Evolutionary conservation across 768 basidiomycete species (phyloP).

Genomic region (Pluteus cervinus): DNA sequence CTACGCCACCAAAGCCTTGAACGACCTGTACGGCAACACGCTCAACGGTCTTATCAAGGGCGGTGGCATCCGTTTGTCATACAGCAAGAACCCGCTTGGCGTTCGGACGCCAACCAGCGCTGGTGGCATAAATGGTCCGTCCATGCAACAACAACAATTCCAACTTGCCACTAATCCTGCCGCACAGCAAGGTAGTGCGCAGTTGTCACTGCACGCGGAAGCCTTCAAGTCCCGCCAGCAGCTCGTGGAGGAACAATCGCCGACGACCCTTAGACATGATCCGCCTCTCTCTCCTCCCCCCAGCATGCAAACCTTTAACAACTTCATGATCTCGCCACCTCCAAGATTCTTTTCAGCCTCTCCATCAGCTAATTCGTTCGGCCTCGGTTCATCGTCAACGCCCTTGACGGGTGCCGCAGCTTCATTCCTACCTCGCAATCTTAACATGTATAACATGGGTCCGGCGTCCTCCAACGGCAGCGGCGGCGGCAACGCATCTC

Average conservation of each 20-base stretch:
- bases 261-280: too few relatives aligned
- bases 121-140: slow-evolving; percentile 26
- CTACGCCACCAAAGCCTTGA: slow-evolving; percentile 80
- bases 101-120: slow-evolving; percentile 75
- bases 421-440: slow-evolving; percentile 29
- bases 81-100: slow-evolving; percentile 98
- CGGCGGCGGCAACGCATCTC: slow-evolving; percentile 17
- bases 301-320: slow-evolving; percentile 15
- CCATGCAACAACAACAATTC: slow-evolving; percentile 36
- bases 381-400: slow-evolving; percentile 18
- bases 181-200: background rate
- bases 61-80: slow-evolving; percentile 92
- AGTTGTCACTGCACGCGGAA: slow-evolving; percentile 11
- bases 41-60: slow-evolving; percentile 90
- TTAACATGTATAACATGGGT: slow-evolving; percentile 23
- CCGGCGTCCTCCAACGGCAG: slow-evolving; percentile 15
- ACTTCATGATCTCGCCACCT: slow-evolving; percentile 36
- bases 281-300: slow-evolving; percentile 19
- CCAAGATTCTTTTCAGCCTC: slow-evolving; percentile 40
- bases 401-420: slow-evolving; percentile 24
- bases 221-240: slow-evolving; percentile 10
- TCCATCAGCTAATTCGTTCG: slow-evolving; percentile 22
- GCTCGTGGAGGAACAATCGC: slow-evolving; percentile 16
- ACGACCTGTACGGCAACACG: slow-evolving; percentile 87
- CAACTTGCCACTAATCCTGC: slow-evolving; percentile 8